phyloP scores from a whole-genome alignment of 805 yeast genomes.

The Wickerhamomyces alni region DNA sequence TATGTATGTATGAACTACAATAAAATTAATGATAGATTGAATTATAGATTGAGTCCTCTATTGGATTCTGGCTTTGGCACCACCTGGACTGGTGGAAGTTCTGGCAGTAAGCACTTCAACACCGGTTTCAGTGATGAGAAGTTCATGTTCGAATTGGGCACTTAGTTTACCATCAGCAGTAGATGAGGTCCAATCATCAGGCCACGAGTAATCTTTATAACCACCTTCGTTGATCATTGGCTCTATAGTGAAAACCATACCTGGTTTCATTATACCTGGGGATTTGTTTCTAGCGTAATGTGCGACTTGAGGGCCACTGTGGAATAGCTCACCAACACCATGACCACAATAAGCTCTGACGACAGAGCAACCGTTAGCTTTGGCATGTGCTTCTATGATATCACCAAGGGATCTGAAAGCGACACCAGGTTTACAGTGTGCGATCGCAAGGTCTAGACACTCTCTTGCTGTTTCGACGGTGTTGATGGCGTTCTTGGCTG shows the following conservation, averaged over 20 bases:
- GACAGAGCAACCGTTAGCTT: slow-evolving; percentile 71
- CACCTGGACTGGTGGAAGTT: slow-evolving; percentile 81
- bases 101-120: slow-evolving; percentile 86
- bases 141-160: slow-evolving; percentile 94
- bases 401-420: slow-evolving; percentile 85
- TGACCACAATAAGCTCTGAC: slow-evolving; percentile 92
- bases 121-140: slow-evolving; percentile 90
- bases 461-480: slow-evolving; percentile 91
- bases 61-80: slow-evolving; percentile 54
- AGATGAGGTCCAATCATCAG: slow-evolving; percentile 94
- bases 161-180: slow-evolving; percentile 86
- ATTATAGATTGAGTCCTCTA: too few species aligned
- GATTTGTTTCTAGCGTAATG: slow-evolving; percentile 94
- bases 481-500: slow-evolving; percentile 77
- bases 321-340: slow-evolving; percentile 84
- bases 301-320: slow-evolving; percentile 87
- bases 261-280: slow-evolving; percentile 89
- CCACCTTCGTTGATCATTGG: slow-evolving; percentile 93
- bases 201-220: slow-evolving; percentile 83
- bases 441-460: slow-evolving; percentile 78
- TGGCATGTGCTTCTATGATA: slow-evolving; percentile 82
- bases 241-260: slow-evolving; percentile 94
- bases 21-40: too few species aligned
- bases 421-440: slow-evolving; percentile 83
- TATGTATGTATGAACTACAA: too few species aligned